Conservation (phyloP, 2,329 filamentous ascomycete species). For the Lachnellula arida region DNA sequence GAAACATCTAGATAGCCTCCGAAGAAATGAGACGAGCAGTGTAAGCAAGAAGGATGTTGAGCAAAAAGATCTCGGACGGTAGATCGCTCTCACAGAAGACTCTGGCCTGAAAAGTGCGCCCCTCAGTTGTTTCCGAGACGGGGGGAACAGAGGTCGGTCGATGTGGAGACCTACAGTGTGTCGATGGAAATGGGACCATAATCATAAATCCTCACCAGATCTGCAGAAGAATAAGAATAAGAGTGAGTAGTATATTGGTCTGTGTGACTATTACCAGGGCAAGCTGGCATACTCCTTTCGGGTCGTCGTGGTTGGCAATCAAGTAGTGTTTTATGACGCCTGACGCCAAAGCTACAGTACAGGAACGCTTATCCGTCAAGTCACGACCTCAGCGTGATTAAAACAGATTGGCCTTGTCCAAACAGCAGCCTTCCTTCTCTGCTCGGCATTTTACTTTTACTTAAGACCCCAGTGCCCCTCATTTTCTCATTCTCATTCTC, state of each 20-base stretch:
- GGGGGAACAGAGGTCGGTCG: neutral
- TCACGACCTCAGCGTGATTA: conserved; percentile 23
- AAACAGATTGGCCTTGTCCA: conserved; percentile 18
- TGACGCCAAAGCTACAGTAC: conserved; percentile 16
- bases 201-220: neutral
- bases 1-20: neutral
- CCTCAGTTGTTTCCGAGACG: conserved; percentile 1
- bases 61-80: neutral
- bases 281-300: conserved; percentile 10
- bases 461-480: conserved; percentile 17
- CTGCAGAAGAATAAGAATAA: neutral
- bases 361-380: conserved; percentile 18
- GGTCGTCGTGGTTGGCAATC: conserved; percentile 12
- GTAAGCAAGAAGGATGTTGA: neutral
- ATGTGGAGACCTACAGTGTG: conserved; percentile 3
- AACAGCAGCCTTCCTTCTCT: conserved; percentile 12
- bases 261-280: conserved; percentile 12
- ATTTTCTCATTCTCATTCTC: conserved; percentile 1
- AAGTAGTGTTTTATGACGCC: conserved; percentile 10
- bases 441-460: conserved; percentile 24
- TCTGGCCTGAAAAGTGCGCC: neutral
- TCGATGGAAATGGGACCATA: conserved; percentile 2
- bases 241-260: conserved; percentile 9
- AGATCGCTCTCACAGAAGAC: neutral
- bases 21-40: neutral